phyloP scores from a whole-genome alignment of 352 stramenopile species.

The Phytophthora melonis region DNA sequence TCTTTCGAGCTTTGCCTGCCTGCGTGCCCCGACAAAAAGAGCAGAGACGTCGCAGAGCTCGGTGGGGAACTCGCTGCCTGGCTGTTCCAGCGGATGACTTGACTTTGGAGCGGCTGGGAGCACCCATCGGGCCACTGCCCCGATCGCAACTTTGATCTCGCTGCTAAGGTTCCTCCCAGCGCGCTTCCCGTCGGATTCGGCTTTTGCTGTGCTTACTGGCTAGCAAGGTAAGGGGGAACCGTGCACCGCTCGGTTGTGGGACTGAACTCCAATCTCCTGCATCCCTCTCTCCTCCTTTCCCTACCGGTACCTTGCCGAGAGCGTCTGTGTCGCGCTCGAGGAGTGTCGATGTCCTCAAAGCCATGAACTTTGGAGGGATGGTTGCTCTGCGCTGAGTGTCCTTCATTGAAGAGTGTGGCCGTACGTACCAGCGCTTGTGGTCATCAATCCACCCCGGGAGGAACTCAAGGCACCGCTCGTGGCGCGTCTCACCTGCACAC shows the following conservation, averaged over 20 bases:
- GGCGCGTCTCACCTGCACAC: conserved; percentile 21
- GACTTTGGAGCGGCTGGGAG: conserved; percentile 2
- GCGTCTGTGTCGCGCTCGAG: conserved; percentile 22
- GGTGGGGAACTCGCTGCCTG: conserved; percentile 13
- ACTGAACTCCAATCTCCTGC: background rate
- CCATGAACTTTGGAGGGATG: background rate
- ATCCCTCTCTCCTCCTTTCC: conserved; percentile 6
- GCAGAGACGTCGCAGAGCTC: conserved; percentile 11
- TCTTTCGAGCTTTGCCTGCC: conserved; percentile 20
- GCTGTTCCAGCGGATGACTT: conserved; percentile 19
- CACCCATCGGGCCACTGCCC: background rate
- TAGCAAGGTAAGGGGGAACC: background rate
- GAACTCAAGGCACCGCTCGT: background rate
- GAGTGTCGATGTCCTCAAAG: conserved; percentile 4
- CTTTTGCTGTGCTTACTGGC: conserved; percentile 3
- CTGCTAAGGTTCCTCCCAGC: background rate
- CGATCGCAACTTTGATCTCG: conserved; percentile 2
- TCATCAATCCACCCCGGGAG: conserved; percentile 2
- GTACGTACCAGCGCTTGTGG: conserved; percentile 19
- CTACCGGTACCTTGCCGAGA: conserved; percentile 10
- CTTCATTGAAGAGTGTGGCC: conserved; percentile 27
- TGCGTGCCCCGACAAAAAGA: conserved; percentile 10
- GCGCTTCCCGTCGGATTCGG: conserved; percentile 1
- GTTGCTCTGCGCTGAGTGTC: background rate
- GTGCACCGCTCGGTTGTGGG: no score